phyloP scores from a whole-genome alignment of 1,284 basidiomycete genomes.

The Ustilago sp. region DNA sequence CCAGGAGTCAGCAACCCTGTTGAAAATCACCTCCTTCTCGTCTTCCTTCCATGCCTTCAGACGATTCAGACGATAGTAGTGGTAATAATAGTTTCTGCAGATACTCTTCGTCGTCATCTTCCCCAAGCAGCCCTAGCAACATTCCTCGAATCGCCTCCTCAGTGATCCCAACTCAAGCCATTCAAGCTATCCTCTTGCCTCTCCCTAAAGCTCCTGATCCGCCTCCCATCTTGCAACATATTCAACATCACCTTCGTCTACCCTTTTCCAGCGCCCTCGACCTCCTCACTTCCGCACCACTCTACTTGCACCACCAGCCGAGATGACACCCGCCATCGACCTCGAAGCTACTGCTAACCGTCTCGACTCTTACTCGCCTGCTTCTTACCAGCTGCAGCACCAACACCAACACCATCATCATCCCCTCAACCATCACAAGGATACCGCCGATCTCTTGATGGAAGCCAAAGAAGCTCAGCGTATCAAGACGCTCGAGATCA shows the following conservation, averaged over 20 bases:
- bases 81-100: conserved; percentile 49
- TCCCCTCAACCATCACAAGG: conserved; percentile 37
- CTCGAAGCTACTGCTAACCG: conserved; percentile 49
- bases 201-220: conserved; percentile 55
- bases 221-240: conserved; percentile 31
- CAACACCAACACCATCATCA: conserved; percentile 28
- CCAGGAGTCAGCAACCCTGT: conserved; percentile 56
- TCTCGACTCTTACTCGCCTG: conserved; percentile 40
- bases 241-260: conserved; percentile 32
- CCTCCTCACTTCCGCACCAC: conserved; percentile 50
- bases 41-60: conserved; percentile 58
- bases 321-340: conserved; percentile 55
- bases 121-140: conserved; percentile 1
- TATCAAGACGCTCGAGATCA: conserved; percentile 48
- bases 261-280: conserved; percentile 31
- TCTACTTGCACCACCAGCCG: conserved; percentile 53
- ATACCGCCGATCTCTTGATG: conserved; percentile 49
- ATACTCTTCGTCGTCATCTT: conserved; percentile 16
- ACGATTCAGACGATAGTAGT: conserved; percentile 61
- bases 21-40: conserved; percentile 34
- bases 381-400: conserved; percentile 24
- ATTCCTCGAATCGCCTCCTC: conserved; percentile 12
- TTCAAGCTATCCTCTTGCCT: conserved; percentile 43
- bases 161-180: conserved; percentile 20
- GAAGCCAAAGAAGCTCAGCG: conserved; percentile 50